Evolutionary conservation across 352 stramenopile species (phyloP).

Genomic region (Globisporangium paddicum): DNA sequence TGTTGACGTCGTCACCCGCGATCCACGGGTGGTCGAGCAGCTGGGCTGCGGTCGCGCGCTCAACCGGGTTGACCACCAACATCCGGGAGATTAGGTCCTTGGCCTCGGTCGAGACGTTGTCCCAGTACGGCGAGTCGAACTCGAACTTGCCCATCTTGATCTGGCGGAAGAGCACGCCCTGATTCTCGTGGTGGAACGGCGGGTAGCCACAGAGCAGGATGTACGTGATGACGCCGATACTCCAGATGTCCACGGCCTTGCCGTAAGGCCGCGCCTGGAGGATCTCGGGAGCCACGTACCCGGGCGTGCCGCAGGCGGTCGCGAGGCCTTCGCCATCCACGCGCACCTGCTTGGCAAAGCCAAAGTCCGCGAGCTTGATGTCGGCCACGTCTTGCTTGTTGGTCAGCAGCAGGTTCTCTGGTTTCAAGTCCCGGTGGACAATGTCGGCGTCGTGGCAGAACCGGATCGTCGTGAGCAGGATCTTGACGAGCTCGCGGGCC

Average conservation of each 20-base stretch:
- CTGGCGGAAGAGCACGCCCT: constrained; percentile 74
- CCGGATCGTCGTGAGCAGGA: constrained; percentile 75
- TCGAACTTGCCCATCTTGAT: constrained; percentile 69
- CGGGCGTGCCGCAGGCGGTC: constrained; percentile 68
- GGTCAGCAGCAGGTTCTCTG: constrained; percentile 93
- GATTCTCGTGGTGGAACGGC: constrained; percentile 91
- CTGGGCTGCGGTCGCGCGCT: constrained; percentile 73
- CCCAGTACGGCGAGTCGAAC: constrained; percentile 82
- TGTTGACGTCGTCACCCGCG: constrained; percentile 49
- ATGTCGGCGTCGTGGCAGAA: constrained; percentile 87
- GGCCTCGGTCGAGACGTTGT: constrained; percentile 62
- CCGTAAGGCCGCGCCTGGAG: constrained; percentile 70
- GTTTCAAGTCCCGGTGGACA: constrained; percentile 95
- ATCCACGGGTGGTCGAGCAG: constrained; percentile 90
- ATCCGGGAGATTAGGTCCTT: constrained; percentile 90
- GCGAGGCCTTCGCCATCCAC: constrained; percentile 47
- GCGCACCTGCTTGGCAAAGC: constrained; percentile 74
- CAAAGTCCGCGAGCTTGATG: constrained; percentile 85
- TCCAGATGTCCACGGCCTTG: constrained; percentile 86
- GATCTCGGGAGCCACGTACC: constrained; percentile 84
- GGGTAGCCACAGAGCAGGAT: constrained; percentile 83
- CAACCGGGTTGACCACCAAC: constrained; percentile 79
- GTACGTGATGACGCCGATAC: constrained; percentile 89
- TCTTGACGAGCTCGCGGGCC: constrained; percentile 69
- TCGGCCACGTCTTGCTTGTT: constrained; percentile 68